Conservation (phyloP, 768 basidiomycete genomes). For the Suillus alpinus region DNA sequence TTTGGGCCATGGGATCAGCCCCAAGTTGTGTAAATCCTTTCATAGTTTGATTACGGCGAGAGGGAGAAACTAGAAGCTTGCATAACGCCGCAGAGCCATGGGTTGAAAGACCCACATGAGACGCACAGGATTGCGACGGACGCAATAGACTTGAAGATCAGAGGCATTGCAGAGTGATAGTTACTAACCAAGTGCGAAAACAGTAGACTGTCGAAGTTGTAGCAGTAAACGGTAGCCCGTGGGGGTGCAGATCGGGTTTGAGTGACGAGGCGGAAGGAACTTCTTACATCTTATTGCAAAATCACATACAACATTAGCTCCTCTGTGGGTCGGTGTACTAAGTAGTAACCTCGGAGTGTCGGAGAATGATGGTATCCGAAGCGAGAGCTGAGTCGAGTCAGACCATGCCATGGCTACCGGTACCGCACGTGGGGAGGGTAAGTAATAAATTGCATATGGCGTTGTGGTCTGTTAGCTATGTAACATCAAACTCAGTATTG, state of each 20-base stretch:
- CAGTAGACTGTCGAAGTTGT: not conserved
- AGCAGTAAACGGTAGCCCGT: not conserved
- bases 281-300: not conserved
- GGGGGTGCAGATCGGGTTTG: not conserved
- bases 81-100: not conserved
- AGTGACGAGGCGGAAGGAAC: not conserved
- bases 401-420: not conserved
- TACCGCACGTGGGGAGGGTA: not conserved
- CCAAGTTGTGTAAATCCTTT: not conserved
- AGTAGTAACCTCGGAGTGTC: not conserved
- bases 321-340: not conserved
- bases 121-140: not conserved
- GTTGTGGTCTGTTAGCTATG: not conserved
- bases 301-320: no score
- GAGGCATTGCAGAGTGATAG: not conserved
- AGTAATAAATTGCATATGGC: no score
- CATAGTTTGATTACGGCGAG: not conserved
- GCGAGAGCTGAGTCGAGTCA: not conserved
- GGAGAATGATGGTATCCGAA: not conserved
- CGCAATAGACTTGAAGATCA: not conserved
- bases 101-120: not conserved
- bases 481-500: slow-evolving; percentile 7
- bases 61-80: not conserved
- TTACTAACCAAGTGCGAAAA: not conserved
- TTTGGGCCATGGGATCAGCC: not conserved